These are phyloP conservation scores for Yarrowia bubula DNA, from an alignment of 805 yeast species.

Conservation along the genomic window DNA sequence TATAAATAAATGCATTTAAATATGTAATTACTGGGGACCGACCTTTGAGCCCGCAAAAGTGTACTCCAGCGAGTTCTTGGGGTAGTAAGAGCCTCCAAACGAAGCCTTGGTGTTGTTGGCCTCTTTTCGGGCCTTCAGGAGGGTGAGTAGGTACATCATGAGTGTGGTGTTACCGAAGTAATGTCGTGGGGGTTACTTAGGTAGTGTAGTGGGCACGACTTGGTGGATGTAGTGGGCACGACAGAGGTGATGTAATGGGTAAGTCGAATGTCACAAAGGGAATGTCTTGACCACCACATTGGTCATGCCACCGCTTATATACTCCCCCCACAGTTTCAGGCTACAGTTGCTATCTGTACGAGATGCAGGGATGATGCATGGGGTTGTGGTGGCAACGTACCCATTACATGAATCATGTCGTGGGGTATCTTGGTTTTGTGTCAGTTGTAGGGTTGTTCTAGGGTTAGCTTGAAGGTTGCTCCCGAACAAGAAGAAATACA, in stretches of 20 bases:
- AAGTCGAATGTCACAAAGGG: too few species aligned
- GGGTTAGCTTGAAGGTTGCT: too few species aligned
- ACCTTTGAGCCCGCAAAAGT: not conserved
- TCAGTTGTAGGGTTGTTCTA: too few species aligned
- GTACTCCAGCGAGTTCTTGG: slow-evolving; percentile 2
- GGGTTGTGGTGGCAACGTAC: not conserved
- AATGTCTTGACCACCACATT: too few species aligned
- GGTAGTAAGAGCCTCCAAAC: not conserved
- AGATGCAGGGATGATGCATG: slow-evolving; percentile 7
- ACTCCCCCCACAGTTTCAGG: not conserved
- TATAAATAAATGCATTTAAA: too few species aligned
- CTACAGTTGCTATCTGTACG: not conserved
- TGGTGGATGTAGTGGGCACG: too few species aligned
- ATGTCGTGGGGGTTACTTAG: too few species aligned
- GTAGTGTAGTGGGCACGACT: not conserved
- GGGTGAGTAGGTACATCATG: not conserved
- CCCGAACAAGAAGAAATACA: too few species aligned
- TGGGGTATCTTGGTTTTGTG: too few species aligned
- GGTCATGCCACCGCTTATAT: too few species aligned
- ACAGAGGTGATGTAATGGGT: too few species aligned
- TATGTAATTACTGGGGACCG: not conserved
- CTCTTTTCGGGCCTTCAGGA: not conserved
- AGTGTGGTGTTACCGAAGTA: not conserved
- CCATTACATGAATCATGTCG: too few species aligned
- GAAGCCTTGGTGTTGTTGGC: not conserved